Evolutionary conservation across 306 rosid genomes (phyloP), one percentile per base, ranked within the genome.

Genomic region (Senna tora): DNA sequence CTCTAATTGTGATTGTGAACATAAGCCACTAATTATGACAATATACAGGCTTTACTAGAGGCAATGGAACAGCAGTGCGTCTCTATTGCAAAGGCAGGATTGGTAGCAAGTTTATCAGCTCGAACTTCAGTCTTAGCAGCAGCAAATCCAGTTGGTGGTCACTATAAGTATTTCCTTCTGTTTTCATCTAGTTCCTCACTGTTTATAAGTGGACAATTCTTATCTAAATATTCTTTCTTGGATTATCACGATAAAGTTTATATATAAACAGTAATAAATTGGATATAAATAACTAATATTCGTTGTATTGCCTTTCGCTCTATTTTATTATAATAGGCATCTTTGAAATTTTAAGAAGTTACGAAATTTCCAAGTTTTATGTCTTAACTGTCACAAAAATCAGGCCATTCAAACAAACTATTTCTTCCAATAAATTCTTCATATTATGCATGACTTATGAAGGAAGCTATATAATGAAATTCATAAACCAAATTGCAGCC

Each of bases 1-100:
- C 57, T 76, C 50, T 66, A 47, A 16, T 36, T 61, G 67, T 2
- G 67, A 70, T 68, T 53, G 62, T 52, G 50, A 75, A 51, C 74
- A 13, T 43, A 75, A 63, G 46, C 25, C 69, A 41, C 66, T 43
- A 63, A 71, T 77, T 54, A 32, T 46, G 71, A 74, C 65, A 32
- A 75, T 64, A 49, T 65, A 58, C 86, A 87, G 97, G 91, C 95
- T 73, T 84, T 87, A 65, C 86, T 94, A 65, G 96, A 94, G 85
- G 98, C 97, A 72, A 94, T 91, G 97, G 98, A 94, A 85, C 97
- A 94, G 72, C 98, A 94, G 46, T 86, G 98, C 75, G 97, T 93
- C 61, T 93, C 98, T n/a, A 86, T 93, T 77, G 98, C 97, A 71
- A 94, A 94, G 80, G 97, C 98, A 3, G 98, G 97, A 58, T 75